Evolutionary conservation across 176 grass and related monocot species (phyloP).

Genomic region (Echinochloa phyllopogon): DNA sequence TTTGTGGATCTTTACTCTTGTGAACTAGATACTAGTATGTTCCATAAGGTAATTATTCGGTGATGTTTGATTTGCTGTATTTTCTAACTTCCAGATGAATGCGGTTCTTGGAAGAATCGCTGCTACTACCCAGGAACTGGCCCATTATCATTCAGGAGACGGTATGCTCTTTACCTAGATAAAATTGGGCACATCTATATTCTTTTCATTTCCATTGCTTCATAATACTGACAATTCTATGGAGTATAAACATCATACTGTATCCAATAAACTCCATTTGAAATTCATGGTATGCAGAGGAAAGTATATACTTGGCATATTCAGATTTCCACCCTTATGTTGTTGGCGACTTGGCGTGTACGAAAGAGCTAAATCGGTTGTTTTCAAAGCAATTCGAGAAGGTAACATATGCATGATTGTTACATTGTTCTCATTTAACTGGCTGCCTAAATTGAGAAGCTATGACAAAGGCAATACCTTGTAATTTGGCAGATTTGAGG

Average conservation of each 20-base stretch:
- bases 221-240: slow-evolving; percentile 19
- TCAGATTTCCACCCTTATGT: slow-evolving; percentile 84
- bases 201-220: slow-evolving; percentile 10
- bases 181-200: background rate
- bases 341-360: slow-evolving; percentile 84
- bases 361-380: slow-evolving; percentile 85
- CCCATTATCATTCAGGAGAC: slow-evolving; percentile 97
- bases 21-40: slow-evolving; percentile 18
- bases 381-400: slow-evolving; percentile 99
- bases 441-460: slow-evolving; percentile 8
- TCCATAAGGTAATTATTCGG: slow-evolving; percentile 9
- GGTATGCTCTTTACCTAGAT: slow-evolving; percentile 58
- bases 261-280: slow-evolving; percentile 11
- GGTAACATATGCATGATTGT: slow-evolving; percentile 44
- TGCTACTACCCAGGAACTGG: slow-evolving; percentile 90
- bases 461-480: background rate
- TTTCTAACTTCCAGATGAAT: slow-evolving; percentile 89
- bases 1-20: slow-evolving; percentile 9
- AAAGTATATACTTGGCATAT: slow-evolving; percentile 92
- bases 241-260: background rate
- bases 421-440: slow-evolving; percentile 32
- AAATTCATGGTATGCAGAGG: slow-evolving; percentile 67
- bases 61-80: slow-evolving; percentile 43
- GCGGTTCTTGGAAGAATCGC: slow-evolving; percentile 88
- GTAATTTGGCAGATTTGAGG: background rate